Evolutionary conservation across 169 alveolate genomes (phyloP).

Genomic region (Pseudocohnilembus persalinus): DNA sequence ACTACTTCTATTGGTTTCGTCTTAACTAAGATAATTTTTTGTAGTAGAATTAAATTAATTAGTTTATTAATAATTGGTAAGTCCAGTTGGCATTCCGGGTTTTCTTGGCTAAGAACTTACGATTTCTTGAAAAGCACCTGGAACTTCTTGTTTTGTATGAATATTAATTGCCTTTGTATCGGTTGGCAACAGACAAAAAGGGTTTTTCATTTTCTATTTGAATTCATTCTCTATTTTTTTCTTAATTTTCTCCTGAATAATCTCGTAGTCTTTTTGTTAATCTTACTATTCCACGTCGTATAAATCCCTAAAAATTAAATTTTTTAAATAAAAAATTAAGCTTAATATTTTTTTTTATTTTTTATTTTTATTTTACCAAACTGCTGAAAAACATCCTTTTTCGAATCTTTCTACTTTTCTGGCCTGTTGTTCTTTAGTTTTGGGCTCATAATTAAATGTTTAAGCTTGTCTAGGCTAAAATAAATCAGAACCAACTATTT

Average conservation of each 20-base stretch:
- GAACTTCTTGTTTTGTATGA: slow-evolving; percentile 36
- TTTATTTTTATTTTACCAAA: slow-evolving; percentile 17
- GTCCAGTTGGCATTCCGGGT: slow-evolving; percentile 38
- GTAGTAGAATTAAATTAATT: not conserved
- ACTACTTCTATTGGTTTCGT: not conserved
- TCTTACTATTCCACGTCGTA: slow-evolving; percentile 51
- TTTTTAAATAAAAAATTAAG: too few species aligned
- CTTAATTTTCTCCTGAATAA: slow-evolving; percentile 48
- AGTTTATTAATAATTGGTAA: not conserved
- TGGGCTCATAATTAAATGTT: slow-evolving; percentile 41
- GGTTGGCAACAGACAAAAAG: slow-evolving; percentile 50
- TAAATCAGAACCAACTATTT: slow-evolving; percentile 38
- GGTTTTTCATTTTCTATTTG: slow-evolving; percentile 54
- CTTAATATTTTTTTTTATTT: too few species aligned
- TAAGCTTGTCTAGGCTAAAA: slow-evolving; percentile 41
- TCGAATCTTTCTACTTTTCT: slow-evolving; percentile 36
- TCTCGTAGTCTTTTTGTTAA: slow-evolving; percentile 40
- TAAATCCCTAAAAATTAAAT: slow-evolving; percentile 31
- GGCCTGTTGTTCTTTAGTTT: slow-evolving; percentile 18
- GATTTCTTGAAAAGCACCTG: slow-evolving; percentile 38
- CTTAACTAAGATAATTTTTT: not conserved
- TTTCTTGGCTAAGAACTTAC: slow-evolving; percentile 32
- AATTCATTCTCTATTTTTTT: slow-evolving; percentile 54
- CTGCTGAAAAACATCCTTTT: slow-evolving; percentile 47
- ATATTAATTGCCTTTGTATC: slow-evolving; percentile 47